These are phyloP conservation scores for Collybiopsis confluens DNA, from an alignment of 768 basidiomycete species.

Conservation along the genomic window DNA sequence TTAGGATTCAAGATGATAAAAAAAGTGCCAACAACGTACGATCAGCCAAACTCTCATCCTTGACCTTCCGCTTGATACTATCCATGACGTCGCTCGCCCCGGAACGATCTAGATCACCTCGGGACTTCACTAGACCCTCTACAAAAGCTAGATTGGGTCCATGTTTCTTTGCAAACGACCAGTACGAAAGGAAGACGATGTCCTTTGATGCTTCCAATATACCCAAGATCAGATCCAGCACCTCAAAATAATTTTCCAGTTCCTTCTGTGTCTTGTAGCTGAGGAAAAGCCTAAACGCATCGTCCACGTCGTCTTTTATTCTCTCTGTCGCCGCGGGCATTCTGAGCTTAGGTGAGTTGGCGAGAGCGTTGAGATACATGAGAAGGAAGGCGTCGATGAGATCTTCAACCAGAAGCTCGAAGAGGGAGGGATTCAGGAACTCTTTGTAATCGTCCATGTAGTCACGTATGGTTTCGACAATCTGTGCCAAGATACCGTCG, in stretches of 20 bases:
- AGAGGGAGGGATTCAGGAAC: conserved; percentile 84
- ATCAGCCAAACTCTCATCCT: conserved; percentile 79
- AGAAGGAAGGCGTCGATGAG: conserved; percentile 88
- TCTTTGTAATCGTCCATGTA: conserved; percentile 94
- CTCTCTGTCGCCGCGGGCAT: conserved; percentile 83
- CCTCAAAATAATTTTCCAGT: conserved; percentile 78
- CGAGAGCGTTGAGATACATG: conserved; percentile 83
- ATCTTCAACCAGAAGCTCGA: conserved; percentile 91
- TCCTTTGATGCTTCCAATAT: conserved; percentile 85
- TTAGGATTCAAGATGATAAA: background rate
- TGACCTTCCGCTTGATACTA: conserved; percentile 86
- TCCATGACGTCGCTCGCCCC: conserved; percentile 91
- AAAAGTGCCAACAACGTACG: conserved; percentile 46
- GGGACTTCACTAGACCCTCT: conserved; percentile 82
- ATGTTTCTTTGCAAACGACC: conserved; percentile 88
- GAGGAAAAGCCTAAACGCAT: conserved; percentile 77
- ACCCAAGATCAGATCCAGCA: conserved; percentile 77
- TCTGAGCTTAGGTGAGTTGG: conserved; percentile 77
- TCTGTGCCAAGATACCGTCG: conserved; percentile 80
- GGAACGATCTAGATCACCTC: conserved; percentile 89
- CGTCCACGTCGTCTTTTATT: conserved; percentile 77
- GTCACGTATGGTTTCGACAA: conserved; percentile 93
- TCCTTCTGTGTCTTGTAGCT: conserved; percentile 75
- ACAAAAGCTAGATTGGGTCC: conserved; percentile 92
- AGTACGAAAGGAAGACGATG: conserved; percentile 89